A percentile compares a stretch with the other conserved stretches of the same genome.
These are phyloP conservation scores for Nemania diffusa DNA, from an alignment of 2,329 filamentous ascomycete genomes.

Conservation along the genomic window DNA sequence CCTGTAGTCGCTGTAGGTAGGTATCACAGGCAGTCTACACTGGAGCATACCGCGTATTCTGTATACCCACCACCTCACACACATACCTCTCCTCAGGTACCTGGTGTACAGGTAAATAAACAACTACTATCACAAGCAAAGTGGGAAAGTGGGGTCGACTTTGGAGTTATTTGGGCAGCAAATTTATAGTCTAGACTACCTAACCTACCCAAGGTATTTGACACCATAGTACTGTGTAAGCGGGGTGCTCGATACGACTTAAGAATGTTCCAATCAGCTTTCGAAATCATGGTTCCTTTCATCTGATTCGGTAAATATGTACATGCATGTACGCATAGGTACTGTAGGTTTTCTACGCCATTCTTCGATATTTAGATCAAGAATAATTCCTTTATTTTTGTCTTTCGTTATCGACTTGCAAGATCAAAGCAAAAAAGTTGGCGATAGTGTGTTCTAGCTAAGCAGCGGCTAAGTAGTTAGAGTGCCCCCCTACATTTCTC, in stretches of 20 bases:
- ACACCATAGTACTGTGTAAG: neutral
- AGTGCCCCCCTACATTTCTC: too few species aligned
- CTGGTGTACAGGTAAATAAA: neutral
- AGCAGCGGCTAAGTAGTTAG: too few species aligned
- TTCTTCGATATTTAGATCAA: neutral
- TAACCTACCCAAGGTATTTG: neutral
- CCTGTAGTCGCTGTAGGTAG: neutral
- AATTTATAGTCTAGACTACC: constrained; percentile 8
- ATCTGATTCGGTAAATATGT: neutral
- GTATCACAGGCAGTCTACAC: too few species aligned
- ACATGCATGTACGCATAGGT: neutral
- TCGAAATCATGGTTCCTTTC: neutral
- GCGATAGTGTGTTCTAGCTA: too few species aligned
- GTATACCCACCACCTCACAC: neutral
- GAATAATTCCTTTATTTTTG: too few species aligned
- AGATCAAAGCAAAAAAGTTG: too few species aligned
- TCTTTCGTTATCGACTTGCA: too few species aligned
- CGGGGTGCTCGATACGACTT: neutral
- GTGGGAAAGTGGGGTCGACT: constrained; percentile 6
- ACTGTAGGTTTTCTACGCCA: neutral
- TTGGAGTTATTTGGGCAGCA: constrained; percentile 27
- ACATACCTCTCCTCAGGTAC: constrained; percentile 5
- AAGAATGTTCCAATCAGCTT: neutral
- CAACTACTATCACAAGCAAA: neutral
- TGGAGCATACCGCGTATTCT: neutral